A percentile compares a stretch with the other conserved stretches of the same genome.
These are phyloP conservation scores for Phytophthora pistaciae DNA, from an alignment of 352 stramenopile species.

Conservation along the genomic window DNA sequence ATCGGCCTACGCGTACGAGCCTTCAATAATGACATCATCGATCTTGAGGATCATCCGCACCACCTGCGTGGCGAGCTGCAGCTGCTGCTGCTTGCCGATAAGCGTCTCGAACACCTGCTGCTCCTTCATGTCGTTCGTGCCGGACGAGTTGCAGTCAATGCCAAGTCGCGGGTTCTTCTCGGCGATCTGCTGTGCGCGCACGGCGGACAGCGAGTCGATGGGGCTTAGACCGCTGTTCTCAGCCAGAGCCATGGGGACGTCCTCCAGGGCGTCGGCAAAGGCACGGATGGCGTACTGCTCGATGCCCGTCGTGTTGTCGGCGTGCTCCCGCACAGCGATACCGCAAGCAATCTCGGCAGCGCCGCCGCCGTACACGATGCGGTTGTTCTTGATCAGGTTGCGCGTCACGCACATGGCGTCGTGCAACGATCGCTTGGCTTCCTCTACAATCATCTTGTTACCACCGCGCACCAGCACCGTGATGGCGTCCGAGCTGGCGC, in stretches of 20 bases:
- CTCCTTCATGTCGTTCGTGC: conserved; percentile 98
- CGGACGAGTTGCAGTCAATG: conserved; percentile 96
- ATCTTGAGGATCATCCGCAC: conserved; percentile 99
- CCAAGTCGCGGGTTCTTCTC: conserved; percentile 97
- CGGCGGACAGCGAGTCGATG: conserved; percentile 98
- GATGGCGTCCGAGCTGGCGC: conserved; percentile 97
- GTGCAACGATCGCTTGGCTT: conserved; percentile 99
- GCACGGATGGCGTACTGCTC: conserved; percentile 98
- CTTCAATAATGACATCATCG: conserved; percentile 98
- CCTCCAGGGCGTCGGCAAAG: conserved; percentile 99
- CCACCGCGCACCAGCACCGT: conserved; percentile 98
- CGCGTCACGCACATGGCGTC: conserved; percentile 99
- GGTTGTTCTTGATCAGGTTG: conserved; percentile 99
- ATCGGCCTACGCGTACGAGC: conserved; percentile 83
- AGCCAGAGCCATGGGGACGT: conserved; percentile 99
- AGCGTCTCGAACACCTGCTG: conserved; percentile 99
- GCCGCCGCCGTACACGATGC: conserved; percentile 99
- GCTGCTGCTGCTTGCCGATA: conserved; percentile 99
- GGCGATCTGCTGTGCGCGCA: conserved; percentile 95
- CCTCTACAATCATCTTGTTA: conserved; percentile 99
- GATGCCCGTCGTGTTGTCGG: conserved; percentile 86
- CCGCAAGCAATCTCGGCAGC: conserved; percentile 98
- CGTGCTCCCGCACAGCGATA: conserved; percentile 93
- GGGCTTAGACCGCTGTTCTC: conserved; percentile 98
- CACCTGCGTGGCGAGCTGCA: conserved; percentile 99